Evolutionary conservation across 2,329 filamentous ascomycete genomes (phyloP), one percentile per base, ranked within the genome.

Genomic region (Colletotrichum sp.): DNA sequence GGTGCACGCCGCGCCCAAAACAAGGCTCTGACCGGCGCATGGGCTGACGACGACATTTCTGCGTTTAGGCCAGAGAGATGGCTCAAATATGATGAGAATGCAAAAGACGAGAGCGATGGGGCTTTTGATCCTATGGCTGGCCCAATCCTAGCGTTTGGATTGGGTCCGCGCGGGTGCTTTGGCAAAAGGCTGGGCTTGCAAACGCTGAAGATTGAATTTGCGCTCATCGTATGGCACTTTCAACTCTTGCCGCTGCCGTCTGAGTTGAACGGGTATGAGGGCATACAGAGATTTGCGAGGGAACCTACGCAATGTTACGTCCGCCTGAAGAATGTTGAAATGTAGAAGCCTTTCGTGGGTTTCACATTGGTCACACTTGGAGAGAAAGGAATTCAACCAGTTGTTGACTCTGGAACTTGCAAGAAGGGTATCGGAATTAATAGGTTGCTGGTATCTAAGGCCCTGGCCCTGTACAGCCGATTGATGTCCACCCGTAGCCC

Each of bases 151-250:
- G 78, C 82, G 0, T 87, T 87, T 77, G 83, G 84, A 0, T 52
- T 80, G 7, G 86, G 86, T 0, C 80, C 82, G 8, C 76, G 86
- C 5, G 82, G 82, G 5, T 87, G 86, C 69, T 87, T 82, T 64
- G 86, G 86, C 0, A 82, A 80, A 72, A 82, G 78, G 72, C 75
- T 87, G 72, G 86, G 83, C 1, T 80, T 84, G 52, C 36, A 85
- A 59, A 79, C 84, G 76, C 60, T 87, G 75, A 80, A 80, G 39
- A 82, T 84, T 18, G 75, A 83, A 59, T 79, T 85, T 26, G 83
- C 82, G 12, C 72, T 86, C 66, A 76, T 86, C 34, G 77, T 84
- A 5, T 87, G 85, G 86, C 81, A 83, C 60, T 86, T 87, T 76
- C 79, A 84, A 64, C 69, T 85, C 49, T 26, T 76, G 10, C 81